Evolutionary conservation across 352 stramenopile species (phyloP).

Genomic region (Phytopythium helicoides): DNA sequence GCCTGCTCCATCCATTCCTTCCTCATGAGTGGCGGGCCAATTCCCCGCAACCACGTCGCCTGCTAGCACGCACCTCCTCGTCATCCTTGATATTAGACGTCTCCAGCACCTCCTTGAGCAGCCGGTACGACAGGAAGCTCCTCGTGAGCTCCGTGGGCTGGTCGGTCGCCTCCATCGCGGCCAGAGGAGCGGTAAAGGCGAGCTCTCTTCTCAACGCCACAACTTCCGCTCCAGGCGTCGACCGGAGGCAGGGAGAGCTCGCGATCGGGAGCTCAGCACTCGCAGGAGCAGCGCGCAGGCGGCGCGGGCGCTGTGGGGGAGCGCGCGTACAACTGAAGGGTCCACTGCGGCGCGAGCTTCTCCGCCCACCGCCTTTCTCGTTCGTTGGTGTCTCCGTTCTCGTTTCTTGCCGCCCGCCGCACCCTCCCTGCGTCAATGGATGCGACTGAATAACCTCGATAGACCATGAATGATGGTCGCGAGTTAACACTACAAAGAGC

Average conservation of each 20-base stretch:
- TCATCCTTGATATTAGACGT: slow-evolving; percentile 76
- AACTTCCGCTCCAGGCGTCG: too few species aligned
- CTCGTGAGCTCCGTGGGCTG: slow-evolving; percentile 40
- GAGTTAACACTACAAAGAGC: too few species aligned
- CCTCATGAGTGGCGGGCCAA: neutral
- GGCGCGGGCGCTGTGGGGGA: too few species aligned
- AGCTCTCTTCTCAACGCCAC: too few species aligned
- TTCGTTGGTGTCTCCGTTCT: neutral
- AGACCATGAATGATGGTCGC: slow-evolving; percentile 1
- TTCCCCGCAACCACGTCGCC: neutral
- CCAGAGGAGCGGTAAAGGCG: neutral
- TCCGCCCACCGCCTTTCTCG: neutral
- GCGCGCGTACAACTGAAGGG: too few species aligned
- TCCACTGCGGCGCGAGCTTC: neutral
- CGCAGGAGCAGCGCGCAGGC: too few species aligned
- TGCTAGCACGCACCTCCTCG: slow-evolving; percentile 51
- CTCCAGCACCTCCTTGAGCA: slow-evolving; percentile 76
- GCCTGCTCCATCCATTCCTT: too few species aligned
- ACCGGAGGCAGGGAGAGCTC: too few species aligned
- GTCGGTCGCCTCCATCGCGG: slow-evolving; percentile 17
- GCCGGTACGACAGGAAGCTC: slow-evolving; percentile 66
- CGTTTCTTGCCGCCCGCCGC: slow-evolving; percentile 8
- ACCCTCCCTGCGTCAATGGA: too few species aligned
- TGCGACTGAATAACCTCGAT: too few species aligned
- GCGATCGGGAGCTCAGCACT: too few species aligned